These are phyloP conservation scores for Rugonectria rugulosa DNA, from an alignment of 2,329 filamentous ascomycete genomes.

Conservation along the genomic window DNA sequence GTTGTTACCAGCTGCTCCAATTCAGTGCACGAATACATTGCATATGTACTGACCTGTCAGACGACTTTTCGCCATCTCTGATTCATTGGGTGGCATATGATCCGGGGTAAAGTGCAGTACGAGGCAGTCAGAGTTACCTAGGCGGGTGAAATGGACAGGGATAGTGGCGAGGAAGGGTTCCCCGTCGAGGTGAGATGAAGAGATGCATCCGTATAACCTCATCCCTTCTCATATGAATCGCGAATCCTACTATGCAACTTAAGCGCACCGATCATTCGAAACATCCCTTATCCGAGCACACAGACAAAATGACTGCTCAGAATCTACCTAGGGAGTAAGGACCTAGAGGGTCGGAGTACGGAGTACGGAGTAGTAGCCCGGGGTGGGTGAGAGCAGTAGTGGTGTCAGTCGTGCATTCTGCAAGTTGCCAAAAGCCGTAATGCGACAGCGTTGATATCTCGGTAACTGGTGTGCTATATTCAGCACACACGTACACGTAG, in stretches of 20 bases:
- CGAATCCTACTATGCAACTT: not conserved
- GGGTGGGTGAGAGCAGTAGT: conserved; percentile 21
- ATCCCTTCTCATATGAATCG: conserved; percentile 7
- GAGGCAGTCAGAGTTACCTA: not conserved
- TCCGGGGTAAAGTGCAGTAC: conserved; percentile 14
- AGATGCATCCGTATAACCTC: conserved; percentile 2
- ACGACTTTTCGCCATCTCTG: not conserved
- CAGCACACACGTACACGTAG: not conserved
- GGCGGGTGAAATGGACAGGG: not conserved
- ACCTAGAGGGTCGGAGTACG: too few relatives aligned
- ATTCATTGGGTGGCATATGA: not conserved
- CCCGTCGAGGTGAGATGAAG: not conserved
- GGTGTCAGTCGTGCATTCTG: conserved; percentile 37
- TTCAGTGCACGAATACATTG: too few relatives aligned
- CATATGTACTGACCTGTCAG: conserved; percentile 8
- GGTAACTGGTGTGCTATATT: conserved; percentile 13
- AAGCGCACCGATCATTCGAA: conserved; percentile 19
- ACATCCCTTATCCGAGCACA: conserved; percentile 2
- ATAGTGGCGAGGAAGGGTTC: conserved; percentile 1
- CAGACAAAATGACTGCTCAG: conserved; percentile 6
- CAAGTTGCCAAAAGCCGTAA: conserved; percentile 26
- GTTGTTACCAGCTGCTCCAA: too few relatives aligned
- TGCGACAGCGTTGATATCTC: conserved; percentile 24
- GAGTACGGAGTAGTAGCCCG: conserved; percentile 8
- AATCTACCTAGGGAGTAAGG: too few relatives aligned